Base-by-base conservation (phyloP, 2,329 filamentous ascomycete genomes). In the Diaporthe citriasiana region DNA sequence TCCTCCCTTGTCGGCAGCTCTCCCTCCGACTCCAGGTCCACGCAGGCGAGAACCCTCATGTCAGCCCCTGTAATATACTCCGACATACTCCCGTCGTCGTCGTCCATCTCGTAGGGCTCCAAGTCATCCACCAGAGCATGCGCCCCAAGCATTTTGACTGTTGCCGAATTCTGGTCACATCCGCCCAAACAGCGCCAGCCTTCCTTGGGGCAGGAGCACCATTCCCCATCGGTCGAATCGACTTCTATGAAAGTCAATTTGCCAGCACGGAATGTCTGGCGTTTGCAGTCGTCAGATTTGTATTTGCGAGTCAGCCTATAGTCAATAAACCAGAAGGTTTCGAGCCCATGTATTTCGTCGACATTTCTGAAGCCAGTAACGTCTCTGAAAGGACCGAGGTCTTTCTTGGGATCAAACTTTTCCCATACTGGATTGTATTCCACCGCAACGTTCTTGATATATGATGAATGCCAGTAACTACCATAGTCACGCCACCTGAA, bases 171-270 rank as follows among this genome's bases (percentile, higher is more conserved):
- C 1, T 30, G 40, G 7, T 13, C 15, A 25, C 59, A 65, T 5
- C 1, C 1, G 17, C 25, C 19, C 27, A 35, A 25, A 19, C 27
- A 25, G 25, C 25, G 55, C 17, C 17, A 13, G 40, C 4, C 19
- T 65, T 50, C 6, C 27, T 33, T 35, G 2, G 59, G 10, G 59
- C 59, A 65, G 42, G 25, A 35, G 42, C 40, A 65, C 59, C 40
- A 65, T 47, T 65, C 59, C 2, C 1, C 1, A n/a, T 65, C 40
- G 1, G 0, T n/a, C 10, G 17, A 15, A n/a, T 33, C 2, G 19
- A 65, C 40, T 25, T 65, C 42, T 3, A 65, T 65, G 27, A 65
- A 65, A 6, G 59, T 65, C 19, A 47, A 47, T 47, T 17, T 65
- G 27, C 59, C 40, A 35, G 59, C 59, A 19, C 40, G 27, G 25